Percentiles rank a stretch among this genome's conserved stretches.
Conservation (phyloP, 352 stramenopile genomes). For the Aphanomyces cochlioides region DNA sequence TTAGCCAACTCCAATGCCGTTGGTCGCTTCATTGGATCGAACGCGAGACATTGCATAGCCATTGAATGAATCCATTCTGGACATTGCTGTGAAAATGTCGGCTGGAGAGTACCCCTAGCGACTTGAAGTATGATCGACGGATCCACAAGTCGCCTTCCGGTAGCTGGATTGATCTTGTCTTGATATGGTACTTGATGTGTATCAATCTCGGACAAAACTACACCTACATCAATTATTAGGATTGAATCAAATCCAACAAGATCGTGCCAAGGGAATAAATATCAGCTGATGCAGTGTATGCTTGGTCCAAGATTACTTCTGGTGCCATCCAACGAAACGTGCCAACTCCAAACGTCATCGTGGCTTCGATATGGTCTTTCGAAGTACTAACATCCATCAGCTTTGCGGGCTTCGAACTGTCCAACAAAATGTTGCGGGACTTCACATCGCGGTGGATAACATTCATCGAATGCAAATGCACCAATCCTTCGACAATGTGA, state of each 20-base stretch:
- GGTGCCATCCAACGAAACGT: neutral
- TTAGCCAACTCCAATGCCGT: neutral
- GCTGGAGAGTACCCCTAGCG: neutral
- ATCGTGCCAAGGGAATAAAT: neutral
- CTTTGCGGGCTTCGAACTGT: neutral
- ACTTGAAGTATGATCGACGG: neutral
- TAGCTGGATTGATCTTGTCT: neutral
- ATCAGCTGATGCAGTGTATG: neutral
- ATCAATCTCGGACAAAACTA: neutral
- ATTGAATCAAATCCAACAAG: neutral
- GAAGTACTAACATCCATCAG: neutral
- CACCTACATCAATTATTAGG: neutral
- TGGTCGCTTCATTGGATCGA: neutral
- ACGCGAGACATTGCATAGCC: neutral
- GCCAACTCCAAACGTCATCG: neutral
- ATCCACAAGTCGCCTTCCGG: neutral
- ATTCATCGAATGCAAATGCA: slow-evolving; percentile 1
- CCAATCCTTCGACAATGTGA: neutral
- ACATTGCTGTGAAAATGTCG: neutral
- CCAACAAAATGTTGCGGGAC: neutral
- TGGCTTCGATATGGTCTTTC: neutral
- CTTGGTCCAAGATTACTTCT: neutral
- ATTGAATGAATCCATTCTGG: neutral
- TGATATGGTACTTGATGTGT: neutral
- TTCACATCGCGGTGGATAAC: neutral